Percentiles rank a stretch among this genome's conserved stretches.
Conservation (phyloP, 2,329 filamentous ascomycete species). For the Trichoderma oligosporum region DNA sequence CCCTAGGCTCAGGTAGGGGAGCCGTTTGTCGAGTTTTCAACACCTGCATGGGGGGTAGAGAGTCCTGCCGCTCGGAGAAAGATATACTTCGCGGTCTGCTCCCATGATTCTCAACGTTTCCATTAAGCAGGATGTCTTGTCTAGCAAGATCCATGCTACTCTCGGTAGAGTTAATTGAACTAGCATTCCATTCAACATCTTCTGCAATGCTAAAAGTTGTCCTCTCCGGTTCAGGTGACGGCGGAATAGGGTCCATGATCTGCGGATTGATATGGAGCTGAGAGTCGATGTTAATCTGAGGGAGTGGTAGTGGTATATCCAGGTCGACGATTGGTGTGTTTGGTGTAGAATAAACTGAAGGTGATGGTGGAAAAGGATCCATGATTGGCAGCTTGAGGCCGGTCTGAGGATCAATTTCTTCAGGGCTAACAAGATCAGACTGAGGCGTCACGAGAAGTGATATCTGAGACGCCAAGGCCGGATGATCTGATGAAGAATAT, state of each 20-base stretch:
- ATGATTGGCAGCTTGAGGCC: slow-evolving; percentile 27
- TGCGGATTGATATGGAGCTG: slow-evolving; percentile 26
- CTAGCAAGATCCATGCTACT: background rate
- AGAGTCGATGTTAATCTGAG: slow-evolving; percentile 24
- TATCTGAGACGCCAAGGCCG: slow-evolving; percentile 6
- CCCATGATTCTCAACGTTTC: background rate
- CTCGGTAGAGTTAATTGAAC: background rate
- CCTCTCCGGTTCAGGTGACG: slow-evolving; percentile 29
- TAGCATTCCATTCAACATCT: background rate
- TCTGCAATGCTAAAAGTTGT: slow-evolving; percentile 1
- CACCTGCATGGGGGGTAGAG: slow-evolving; percentile 22
- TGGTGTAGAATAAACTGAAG: slow-evolving; percentile 9
- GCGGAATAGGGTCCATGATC: slow-evolving; percentile 30
- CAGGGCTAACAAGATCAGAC: slow-evolving; percentile 5
- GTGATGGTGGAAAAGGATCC: background rate
- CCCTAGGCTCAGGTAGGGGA: slow-evolving; percentile 38
- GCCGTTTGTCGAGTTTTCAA: slow-evolving; percentile 30
- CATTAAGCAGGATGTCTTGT: background rate
- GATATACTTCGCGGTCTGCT: slow-evolving; percentile 34
- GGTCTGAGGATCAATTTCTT: background rate
- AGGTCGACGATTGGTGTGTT: slow-evolving; percentile 11
- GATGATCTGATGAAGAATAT: background rate
- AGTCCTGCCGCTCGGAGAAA: slow-evolving; percentile 28
- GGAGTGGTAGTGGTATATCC: slow-evolving; percentile 20
- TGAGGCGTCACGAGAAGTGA: slow-evolving; percentile 2